Base-by-base conservation (phyloP, 2,329 filamentous ascomycete species). In the Fusarium globosum region DNA sequence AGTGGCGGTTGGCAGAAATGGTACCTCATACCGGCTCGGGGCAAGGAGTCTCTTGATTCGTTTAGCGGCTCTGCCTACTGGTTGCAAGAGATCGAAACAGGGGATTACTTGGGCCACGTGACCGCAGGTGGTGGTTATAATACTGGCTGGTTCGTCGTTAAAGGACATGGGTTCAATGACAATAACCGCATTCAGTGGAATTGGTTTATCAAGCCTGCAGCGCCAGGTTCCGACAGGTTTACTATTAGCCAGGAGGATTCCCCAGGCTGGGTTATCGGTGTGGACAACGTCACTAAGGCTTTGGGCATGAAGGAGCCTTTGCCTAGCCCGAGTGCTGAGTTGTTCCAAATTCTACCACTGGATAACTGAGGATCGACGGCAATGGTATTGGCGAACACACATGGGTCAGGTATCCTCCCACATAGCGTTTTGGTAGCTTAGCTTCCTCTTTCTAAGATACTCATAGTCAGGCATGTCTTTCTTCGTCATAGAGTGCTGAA, bases 371-470 rank as follows among this genome's bases (percentile, higher is more conserved):
- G 18, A 21, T 46, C 8, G 23, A 15, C 23, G 4, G 13, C 4
- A 20, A 16, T 20, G 4, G 42, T 6, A 8, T 0, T 18, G 30
- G 4, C 30, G 30, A 4, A 12, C 4, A 30, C 30, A 13, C 7
- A 23, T 5, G 15, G 10, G 8, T 18, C 6, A 16, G 23, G 6
- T 10, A 20, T 28, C 12, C 18, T 20, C 2, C 0, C 12, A 21
- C 0, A 7, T 21, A 46, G 23, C 4, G 2, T 4, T 20, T 14
- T 4, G 13, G 23, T 4, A 0, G 12, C 12, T 28, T 4, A 1
- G 7, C 7, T 14, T 46, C 5, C 18, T 20, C 23, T 28, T 5
- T 20, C 10, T 0, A 26, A 20, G 1, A 26, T 2, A 45, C 0
- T 13, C 23, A 26, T 26, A 10, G 11, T 26, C 11, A 26, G 0